Evolutionary conservation across 495 filamentous ascomycete species (phyloP).

Genomic region (Hypoxylon fuscum): DNA sequence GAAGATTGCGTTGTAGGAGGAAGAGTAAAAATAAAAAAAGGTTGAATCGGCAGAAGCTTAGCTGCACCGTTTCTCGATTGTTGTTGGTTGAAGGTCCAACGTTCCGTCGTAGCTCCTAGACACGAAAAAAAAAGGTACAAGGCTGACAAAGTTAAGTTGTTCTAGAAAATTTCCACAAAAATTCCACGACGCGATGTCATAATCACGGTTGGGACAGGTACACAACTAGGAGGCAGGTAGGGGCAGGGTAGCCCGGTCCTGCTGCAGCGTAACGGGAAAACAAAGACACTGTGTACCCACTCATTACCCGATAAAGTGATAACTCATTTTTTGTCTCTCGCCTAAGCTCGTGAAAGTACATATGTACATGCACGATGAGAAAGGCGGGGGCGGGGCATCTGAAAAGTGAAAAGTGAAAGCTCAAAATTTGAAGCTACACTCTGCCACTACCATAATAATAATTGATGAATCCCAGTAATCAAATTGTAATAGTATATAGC

Average conservation of each 20-base stretch:
- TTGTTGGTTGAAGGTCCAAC: slow-evolving; percentile 16
- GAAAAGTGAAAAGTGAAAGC: too few relatives aligned
- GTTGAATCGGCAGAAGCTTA: background rate
- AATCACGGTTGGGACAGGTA: too few relatives aligned
- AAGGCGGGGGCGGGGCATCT: slow-evolving; percentile 2
- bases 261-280: too few relatives aligned
- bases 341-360: background rate
- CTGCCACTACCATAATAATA: too few relatives aligned
- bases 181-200: slow-evolving; percentile 17
- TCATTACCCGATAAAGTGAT: too few relatives aligned
- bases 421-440: too few relatives aligned
- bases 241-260: background rate
- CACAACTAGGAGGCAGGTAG: background rate
- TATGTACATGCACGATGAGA: background rate
- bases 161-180: slow-evolving; percentile 41
- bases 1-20: too few relatives aligned
- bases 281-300: background rate
- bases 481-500: too few relatives aligned
- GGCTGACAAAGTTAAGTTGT: slow-evolving; percentile 18
- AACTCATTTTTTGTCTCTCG: too few relatives aligned
- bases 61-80: slow-evolving; percentile 7
- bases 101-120: background rate
- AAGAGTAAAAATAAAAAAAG: too few relatives aligned
- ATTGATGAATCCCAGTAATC: too few relatives aligned
- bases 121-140: slow-evolving; percentile 15